These are phyloP conservation scores for Botrytis fragariae DNA, from an alignment of 2,329 filamentous ascomycete genomes.

Conservation along the genomic window DNA sequence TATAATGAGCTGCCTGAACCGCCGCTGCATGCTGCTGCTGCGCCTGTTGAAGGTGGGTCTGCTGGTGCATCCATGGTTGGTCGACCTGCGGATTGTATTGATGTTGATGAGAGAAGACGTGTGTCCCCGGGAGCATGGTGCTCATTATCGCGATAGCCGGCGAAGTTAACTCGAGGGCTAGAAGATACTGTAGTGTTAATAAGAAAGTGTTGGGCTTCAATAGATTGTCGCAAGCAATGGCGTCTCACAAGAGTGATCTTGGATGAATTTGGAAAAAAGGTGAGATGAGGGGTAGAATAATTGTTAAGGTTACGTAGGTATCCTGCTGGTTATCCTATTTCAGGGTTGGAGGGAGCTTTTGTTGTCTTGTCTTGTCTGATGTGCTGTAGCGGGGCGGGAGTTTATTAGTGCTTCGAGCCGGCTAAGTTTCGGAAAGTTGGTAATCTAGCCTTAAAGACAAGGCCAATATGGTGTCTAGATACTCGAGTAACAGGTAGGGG, in stretches of 20 bases:
- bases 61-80: conserved; percentile 62
- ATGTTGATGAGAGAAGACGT: conserved; percentile 67
- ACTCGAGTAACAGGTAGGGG: background rate
- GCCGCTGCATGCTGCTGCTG: conserved; percentile 40
- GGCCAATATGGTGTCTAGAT: background rate
- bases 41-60: conserved; percentile 42
- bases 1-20: conserved; percentile 56
- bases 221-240: conserved; percentile 1
- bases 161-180: conserved; percentile 28
- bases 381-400: conserved; percentile 9
- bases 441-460: background rate
- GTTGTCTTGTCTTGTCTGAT: conserved; percentile 12
- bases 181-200: conserved; percentile 5
- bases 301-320: conserved; percentile 17
- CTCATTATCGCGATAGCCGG: conserved; percentile 24
- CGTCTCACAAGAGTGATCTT: background rate
- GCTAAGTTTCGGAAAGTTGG: background rate
- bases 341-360: conserved; percentile 4
- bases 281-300: conserved; percentile 16
- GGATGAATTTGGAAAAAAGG: background rate
- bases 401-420: background rate
- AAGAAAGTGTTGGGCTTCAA: background rate
- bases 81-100: conserved; percentile 59
- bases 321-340: conserved; percentile 8
- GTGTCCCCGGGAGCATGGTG: conserved; percentile 60